Base-by-base conservation (phyloP, 129 eudicot genomes). In the Apium graveolens region DNA sequence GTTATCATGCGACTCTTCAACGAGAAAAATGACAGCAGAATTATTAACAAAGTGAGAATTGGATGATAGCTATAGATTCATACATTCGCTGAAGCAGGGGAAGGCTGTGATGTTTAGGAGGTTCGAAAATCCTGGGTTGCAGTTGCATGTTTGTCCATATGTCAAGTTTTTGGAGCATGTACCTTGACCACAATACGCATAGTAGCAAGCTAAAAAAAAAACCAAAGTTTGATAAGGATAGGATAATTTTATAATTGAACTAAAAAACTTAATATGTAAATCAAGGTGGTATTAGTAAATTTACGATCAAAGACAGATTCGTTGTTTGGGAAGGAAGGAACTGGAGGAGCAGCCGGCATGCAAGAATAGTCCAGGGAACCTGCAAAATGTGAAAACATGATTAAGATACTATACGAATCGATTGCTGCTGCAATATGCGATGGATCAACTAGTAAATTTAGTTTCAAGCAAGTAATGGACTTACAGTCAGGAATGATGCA, bases 331-430 rank as follows among this genome's bases (percentile, higher is more conserved):
- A 80, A 14, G 26, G 96, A 78, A 39, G 97, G 96, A 76, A 66
- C 78, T 29, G 97, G 98, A 70, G 97, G 90, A 34, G 98, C 70
- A 42, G 98, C 96, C 7, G 97, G 88, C 97, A 93, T 84, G 90
- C 98, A 91, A 46, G 96, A 88, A 82, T 93, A 93, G 82, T 93
- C 83, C 0, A 93, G 82, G 31, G 91, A 29, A 83, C 41, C 41
- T 38, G 41, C 41, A 38, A 38, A 38, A 38, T 38, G 6, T 38
- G 41, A 38, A 38, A 38, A 38, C n/a, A 38, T 38, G 41, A 38
- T 38, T 38, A 38, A 38, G 3, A 2, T 38, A 38, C 43, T 3
- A 70, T 1, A 16, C n/a, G 12, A 34, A 17, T 69, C 3, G 14
- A 27, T 31, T 48, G 55, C 21, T n/a, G n/a, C n/a, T 49, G 10